phyloP scores from a whole-genome alignment of 2,329 filamentous ascomycete genomes.

The Monilinia fructigena region DNA sequence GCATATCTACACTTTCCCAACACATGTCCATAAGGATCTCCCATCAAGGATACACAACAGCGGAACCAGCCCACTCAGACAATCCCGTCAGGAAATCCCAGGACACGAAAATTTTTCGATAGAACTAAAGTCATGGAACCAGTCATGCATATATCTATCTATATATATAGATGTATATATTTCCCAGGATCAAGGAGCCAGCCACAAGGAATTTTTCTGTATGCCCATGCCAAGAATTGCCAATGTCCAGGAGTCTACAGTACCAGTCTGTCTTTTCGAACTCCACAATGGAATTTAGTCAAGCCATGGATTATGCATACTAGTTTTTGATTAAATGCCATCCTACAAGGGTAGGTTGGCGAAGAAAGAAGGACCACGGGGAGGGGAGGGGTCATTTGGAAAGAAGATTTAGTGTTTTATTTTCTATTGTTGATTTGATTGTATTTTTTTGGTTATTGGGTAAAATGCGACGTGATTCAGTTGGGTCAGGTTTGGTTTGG shows the following conservation, averaged over 20 bases:
- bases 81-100: constrained; percentile 7
- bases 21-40: not conserved
- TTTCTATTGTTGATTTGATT: not conserved
- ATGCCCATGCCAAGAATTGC: constrained; percentile 4
- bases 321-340: constrained; percentile 12
- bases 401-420: not conserved
- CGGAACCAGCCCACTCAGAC: constrained; percentile 21
- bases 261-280: constrained; percentile 9
- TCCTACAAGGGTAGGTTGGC: not conserved
- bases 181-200: constrained; percentile 2
- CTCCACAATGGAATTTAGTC: not conserved
- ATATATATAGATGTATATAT: not conserved
- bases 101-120: constrained; percentile 9
- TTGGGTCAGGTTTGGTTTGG: not conserved
- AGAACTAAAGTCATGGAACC: constrained; percentile 22
- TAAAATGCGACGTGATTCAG: not conserved
- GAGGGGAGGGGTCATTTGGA: not conserved
- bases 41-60: not conserved
- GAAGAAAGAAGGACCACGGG: not conserved
- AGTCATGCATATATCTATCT: constrained; percentile 20
- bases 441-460: not conserved
- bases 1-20: constrained; percentile 6
- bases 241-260: not conserved
- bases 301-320: constrained; percentile 10
- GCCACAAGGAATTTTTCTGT: not conserved